Evolutionary conservation across 768 basidiomycete genomes (phyloP), one percentile per base, ranked within the genome.

Genomic region (Gelatoporia subvermispora): DNA sequence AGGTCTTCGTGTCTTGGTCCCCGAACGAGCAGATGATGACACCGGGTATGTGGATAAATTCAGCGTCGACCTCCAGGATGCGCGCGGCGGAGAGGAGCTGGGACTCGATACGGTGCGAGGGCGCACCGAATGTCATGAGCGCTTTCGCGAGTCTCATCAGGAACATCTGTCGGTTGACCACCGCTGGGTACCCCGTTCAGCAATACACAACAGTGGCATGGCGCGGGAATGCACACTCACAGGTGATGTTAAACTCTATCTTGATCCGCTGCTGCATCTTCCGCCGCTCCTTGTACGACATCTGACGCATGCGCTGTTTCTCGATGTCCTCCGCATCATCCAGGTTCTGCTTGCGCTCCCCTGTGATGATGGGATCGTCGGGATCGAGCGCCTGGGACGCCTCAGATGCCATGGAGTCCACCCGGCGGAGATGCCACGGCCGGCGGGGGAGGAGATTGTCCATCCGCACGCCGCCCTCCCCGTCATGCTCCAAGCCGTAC

Each of bases 101-200:
- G 2, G 91, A 85, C 67, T 95, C 93, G 51, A 97, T 88, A 25
- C 94, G 82, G 68, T 97, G 94, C 20, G 90, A 92, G 0, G 93
- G 92, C 16, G 93, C 90, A 4, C 93, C 92, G 60, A 89, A 94
- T 11, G 83, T 83, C 88, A 97, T 93, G 35, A 96, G 73, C 16
- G 89, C 83, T 51, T 84, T 79, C 15, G 92, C 90, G 22, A 96
- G 77, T 61, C 82, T 90, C 62, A 93, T 77, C 28, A 96, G 68
- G 68, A 95, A 97, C 47, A 82, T 80, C 55, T 94, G 92, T 48
- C 94, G 78, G 51, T 85, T 78, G 38, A 86, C 68, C 63, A 93
- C 81, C 13, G 88, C 93, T 84, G 66, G 62, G 43, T 48, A n/a
- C 31, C n/a, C 21, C 40, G 11, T 18, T 25, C 13, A 49, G 20